Conservation (phyloP, 2,329 filamentous ascomycete genomes). For the Penicillium frequentans region DNA sequence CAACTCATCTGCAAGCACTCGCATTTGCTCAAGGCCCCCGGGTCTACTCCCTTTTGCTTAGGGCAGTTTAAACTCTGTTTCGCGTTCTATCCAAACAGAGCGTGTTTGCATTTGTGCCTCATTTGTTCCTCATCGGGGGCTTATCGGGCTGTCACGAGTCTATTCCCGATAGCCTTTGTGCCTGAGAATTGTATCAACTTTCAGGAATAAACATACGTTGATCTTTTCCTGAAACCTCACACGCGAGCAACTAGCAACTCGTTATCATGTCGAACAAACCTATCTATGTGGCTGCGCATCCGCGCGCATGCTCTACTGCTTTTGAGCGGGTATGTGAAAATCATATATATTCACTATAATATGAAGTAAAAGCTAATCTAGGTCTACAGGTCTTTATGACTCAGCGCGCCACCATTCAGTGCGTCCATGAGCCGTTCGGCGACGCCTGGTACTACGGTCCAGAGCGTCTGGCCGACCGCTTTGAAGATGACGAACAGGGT, state of each 20-base stretch:
- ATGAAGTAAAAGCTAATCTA: conserved; percentile 5
- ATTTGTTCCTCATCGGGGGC: neutral
- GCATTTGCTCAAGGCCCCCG: conserved; percentile 15
- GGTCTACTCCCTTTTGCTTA: conserved; percentile 5
- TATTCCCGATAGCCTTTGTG: conserved; percentile 15
- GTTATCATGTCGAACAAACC: conserved; percentile 69
- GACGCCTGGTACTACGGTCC: conserved; percentile 96
- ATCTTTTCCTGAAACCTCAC: neutral
- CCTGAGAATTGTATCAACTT: neutral
- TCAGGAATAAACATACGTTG: neutral
- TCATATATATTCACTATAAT: neutral
- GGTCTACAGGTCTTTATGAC: conserved; percentile 86
- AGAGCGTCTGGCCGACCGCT: conserved; percentile 79
- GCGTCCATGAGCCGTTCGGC: conserved; percentile 93
- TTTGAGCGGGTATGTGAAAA: conserved; percentile 77
- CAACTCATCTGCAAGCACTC: conserved; percentile 14
- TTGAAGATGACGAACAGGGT: conserved; percentile 64
- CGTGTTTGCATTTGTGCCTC: neutral
- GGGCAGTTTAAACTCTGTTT: neutral
- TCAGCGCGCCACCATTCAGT: conserved; percentile 74
- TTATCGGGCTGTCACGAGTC: conserved; percentile 10
- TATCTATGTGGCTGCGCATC: conserved; percentile 92
- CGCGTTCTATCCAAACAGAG: neutral
- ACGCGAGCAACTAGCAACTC: neutral
- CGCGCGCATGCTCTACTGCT: conserved; percentile 90